Conservation (phyloP, 768 basidiomycete species). For the Amanita molliuscula region DNA sequence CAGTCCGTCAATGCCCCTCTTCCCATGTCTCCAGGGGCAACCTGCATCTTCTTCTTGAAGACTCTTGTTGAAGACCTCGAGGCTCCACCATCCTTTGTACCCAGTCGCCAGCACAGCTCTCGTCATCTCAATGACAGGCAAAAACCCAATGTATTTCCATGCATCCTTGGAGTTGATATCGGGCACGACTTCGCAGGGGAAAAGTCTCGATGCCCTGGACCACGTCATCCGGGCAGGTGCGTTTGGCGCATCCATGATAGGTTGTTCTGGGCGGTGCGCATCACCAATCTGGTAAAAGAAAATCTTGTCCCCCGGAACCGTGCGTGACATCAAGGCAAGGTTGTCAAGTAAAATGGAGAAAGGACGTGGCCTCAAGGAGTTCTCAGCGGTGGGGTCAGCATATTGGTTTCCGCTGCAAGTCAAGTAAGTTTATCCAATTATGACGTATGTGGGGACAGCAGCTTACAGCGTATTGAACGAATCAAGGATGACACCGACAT, state of each 20-base stretch:
- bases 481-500: conserved; percentile 27
- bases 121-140: conserved; percentile 24
- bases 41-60: conserved; percentile 14
- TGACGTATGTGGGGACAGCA: background rate
- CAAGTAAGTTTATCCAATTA: background rate
- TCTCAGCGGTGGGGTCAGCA: conserved; percentile 21
- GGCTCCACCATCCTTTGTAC: conserved; percentile 24
- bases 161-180: conserved; percentile 6
- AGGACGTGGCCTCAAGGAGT: conserved; percentile 13
- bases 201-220: conserved; percentile 27
- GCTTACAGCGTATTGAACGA: conserved; percentile 23
- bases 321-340: conserved; percentile 16
- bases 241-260: conserved; percentile 11
- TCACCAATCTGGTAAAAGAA: conserved; percentile 31
- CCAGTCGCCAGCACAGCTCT: conserved; percentile 20
- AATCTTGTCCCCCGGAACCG: conserved; percentile 25
- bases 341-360: conserved; percentile 13
- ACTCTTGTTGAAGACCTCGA: conserved; percentile 29
- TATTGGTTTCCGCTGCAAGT: conserved; percentile 23
- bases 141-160: conserved; percentile 16
- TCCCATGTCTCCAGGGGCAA: conserved; percentile 16
- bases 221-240: conserved; percentile 23
- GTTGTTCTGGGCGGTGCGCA: conserved; percentile 15
- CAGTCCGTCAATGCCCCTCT: conserved; percentile 16
- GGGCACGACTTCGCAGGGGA: conserved; percentile 20